Evolutionary conservation across 208 protist species (phyloP).

Genomic region (Trypanosomatidae sp.): DNA sequence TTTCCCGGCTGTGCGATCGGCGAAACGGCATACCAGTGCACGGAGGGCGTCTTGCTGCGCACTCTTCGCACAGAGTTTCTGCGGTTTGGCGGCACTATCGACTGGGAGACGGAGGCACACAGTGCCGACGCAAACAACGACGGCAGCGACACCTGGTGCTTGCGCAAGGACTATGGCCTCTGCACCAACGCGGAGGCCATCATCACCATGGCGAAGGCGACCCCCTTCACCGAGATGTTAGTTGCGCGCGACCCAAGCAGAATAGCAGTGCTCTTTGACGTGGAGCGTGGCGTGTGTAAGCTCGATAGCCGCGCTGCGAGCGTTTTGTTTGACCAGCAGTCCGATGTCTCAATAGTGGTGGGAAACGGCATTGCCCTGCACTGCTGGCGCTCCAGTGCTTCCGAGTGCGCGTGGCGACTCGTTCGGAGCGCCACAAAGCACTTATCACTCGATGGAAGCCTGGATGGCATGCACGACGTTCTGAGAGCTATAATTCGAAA

Average conservation of each 20-base stretch:
- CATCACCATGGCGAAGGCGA: slow-evolving; percentile 49
- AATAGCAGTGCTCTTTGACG: slow-evolving; percentile 67
- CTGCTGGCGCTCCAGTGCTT: slow-evolving; percentile 40
- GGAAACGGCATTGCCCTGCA: slow-evolving; percentile 62
- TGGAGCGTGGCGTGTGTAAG: slow-evolving; percentile 41
- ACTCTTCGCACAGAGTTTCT: slow-evolving; percentile 72
- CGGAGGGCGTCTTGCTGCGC: slow-evolving; percentile 58
- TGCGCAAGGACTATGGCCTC: slow-evolving; percentile 74
- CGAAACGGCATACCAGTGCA: slow-evolving; percentile 69
- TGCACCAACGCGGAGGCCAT: slow-evolving; percentile 61
- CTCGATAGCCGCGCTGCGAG: slow-evolving; percentile 8
- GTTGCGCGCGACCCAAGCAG: slow-evolving; percentile 62
- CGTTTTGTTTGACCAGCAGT: slow-evolving; percentile 39
- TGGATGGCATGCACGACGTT: slow-evolving; percentile 22
- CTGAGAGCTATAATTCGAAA: slow-evolving; percentile 24
- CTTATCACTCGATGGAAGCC: slow-evolving; percentile 7
- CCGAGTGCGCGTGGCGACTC: slow-evolving; percentile 45
- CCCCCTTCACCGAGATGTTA: slow-evolving; percentile 36
- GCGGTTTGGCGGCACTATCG: slow-evolving; percentile 66
- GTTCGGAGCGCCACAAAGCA: slow-evolving; percentile 25
- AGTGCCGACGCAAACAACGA: slow-evolving; percentile 67
- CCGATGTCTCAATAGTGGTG: slow-evolving; percentile 60
- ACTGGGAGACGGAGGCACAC: slow-evolving; percentile 63
- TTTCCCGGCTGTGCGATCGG: slow-evolving; percentile 76
- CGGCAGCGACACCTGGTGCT: slow-evolving; percentile 60